phyloP scores from a whole-genome alignment of 805 yeast genomes.

The Saturnispora bothae region DNA sequence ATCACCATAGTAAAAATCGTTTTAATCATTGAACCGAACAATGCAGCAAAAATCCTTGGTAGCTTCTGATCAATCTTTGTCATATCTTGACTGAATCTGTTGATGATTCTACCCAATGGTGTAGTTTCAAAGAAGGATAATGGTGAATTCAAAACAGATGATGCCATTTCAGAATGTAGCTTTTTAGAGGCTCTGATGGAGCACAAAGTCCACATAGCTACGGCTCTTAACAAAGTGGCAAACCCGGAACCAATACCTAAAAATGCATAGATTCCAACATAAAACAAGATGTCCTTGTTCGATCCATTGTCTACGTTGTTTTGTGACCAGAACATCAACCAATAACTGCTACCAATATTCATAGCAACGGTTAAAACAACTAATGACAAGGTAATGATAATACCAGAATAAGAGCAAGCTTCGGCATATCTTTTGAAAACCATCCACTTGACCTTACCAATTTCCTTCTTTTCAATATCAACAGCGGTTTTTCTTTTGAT shows the following conservation, averaged over 20 bases:
- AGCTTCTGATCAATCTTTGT: slow-evolving; percentile 44
- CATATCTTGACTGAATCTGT: slow-evolving; percentile 56
- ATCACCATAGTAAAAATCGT: slow-evolving; percentile 41
- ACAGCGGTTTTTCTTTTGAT: slow-evolving; percentile 32
- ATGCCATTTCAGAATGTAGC: slow-evolving; percentile 49
- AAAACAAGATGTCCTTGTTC: slow-evolving; percentile 35
- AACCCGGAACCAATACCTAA: slow-evolving; percentile 45
- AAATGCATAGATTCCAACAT: slow-evolving; percentile 43
- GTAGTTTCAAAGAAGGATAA: slow-evolving; percentile 63
- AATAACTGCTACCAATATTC: slow-evolving; percentile 39
- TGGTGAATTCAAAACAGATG: slow-evolving; percentile 44
- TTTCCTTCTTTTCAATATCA: slow-evolving; percentile 42
- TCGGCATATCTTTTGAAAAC: slow-evolving; percentile 45
- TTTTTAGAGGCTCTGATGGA: slow-evolving; percentile 45
- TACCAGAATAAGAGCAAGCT: slow-evolving; percentile 48
- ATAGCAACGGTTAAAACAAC: slow-evolving; percentile 22
- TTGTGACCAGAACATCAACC: slow-evolving; percentile 67
- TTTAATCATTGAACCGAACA: slow-evolving; percentile 34
- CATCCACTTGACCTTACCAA: slow-evolving; percentile 46
- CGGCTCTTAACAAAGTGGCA: slow-evolving; percentile 35
- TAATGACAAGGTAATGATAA: slow-evolving; percentile 29
- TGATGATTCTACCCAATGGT: slow-evolving; percentile 56
- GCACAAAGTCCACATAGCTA: slow-evolving; percentile 39
- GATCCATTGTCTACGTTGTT: slow-evolving; percentile 31
- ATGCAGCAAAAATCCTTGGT: slow-evolving; percentile 42